These are phyloP conservation scores for Wakefieldia striispora DNA, from an alignment of 768 basidiomycete genomes.

Conservation along the genomic window DNA sequence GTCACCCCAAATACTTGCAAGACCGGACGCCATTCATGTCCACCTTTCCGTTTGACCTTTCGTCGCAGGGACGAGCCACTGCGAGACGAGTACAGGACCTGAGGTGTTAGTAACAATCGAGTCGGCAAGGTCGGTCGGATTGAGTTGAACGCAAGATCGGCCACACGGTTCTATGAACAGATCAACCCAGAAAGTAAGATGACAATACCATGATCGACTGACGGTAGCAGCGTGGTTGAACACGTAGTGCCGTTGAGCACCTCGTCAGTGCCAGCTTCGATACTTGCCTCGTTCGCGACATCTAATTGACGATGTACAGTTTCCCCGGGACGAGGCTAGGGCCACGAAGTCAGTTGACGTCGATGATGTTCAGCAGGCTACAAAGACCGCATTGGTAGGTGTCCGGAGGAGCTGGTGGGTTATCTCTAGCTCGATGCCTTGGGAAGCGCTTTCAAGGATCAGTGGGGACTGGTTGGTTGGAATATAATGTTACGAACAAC, in stretches of 20 bases:
- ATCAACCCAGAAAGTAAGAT: not conserved
- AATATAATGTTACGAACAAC: not conserved
- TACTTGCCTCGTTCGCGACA: slow-evolving; percentile 23
- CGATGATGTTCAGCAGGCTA: slow-evolving; percentile 21
- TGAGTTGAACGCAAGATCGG: slow-evolving; percentile 29
- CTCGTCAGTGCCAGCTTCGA: slow-evolving; percentile 22
- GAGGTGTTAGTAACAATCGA: slow-evolving; percentile 31
- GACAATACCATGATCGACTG: slow-evolving; percentile 8
- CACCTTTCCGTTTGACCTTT: slow-evolving; percentile 31
- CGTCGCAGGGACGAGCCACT: slow-evolving; percentile 33
- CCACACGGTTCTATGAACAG: slow-evolving; percentile 15
- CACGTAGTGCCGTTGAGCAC: slow-evolving; percentile 33
- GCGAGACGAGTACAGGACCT: slow-evolving; percentile 32
- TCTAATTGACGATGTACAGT: slow-evolving; percentile 37
- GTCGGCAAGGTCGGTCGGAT: slow-evolving; percentile 12
- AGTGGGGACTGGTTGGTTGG: not conserved
- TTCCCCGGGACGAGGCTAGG: slow-evolving; percentile 20
- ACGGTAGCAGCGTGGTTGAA: slow-evolving; percentile 41
- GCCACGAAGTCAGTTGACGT: slow-evolving; percentile 16
- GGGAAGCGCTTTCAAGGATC: slow-evolving; percentile 5
- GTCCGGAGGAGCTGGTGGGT: slow-evolving; percentile 10
- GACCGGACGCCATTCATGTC: slow-evolving; percentile 35
- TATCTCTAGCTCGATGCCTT: slow-evolving; percentile 14
- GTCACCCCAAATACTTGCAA: slow-evolving; percentile 30
- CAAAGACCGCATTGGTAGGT: slow-evolving; percentile 21